Evolutionary conservation across 768 basidiomycete genomes (phyloP).

Genomic region (Boletus rufocinnamomeus): DNA sequence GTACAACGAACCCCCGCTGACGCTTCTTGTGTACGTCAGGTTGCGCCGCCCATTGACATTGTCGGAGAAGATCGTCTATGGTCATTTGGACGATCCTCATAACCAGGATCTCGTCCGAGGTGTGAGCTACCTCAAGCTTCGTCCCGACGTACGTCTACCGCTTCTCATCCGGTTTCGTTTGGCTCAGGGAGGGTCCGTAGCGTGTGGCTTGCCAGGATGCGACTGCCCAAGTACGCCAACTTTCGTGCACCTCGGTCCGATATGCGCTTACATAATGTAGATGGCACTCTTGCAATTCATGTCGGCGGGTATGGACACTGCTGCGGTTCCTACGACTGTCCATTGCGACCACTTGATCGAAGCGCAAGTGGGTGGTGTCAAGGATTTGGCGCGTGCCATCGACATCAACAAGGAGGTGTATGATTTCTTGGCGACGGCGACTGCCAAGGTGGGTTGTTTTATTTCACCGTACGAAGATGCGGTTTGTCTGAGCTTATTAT

Average conservation of each 20-base stretch:
- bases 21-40: conserved; percentile 41
- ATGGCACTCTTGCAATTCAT: conserved; percentile 99
- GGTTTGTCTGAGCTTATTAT: conserved; percentile 1
- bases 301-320: conserved; percentile 98
- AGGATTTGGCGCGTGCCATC: conserved; percentile 91
- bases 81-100: conserved; percentile 94
- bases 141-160: conserved; percentile 80
- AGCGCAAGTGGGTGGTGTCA: conserved; percentile 90
- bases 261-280: conserved; percentile 48
- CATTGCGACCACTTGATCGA: conserved; percentile 99
- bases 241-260: conserved; percentile 16
- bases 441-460: conserved; percentile 69
- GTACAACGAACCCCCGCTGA: not conserved
- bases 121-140: conserved; percentile 92
- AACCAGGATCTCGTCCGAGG: conserved; percentile 91
- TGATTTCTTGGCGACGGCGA: conserved; percentile 97
- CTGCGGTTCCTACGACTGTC: conserved; percentile 96
- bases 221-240: conserved; percentile 67
- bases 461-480: not conserved
- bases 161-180: not conserved
- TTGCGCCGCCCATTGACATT: conserved; percentile 88
- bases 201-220: conserved; percentile 92
- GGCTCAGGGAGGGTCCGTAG: conserved; percentile 38
- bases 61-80: conserved; percentile 97
- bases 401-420: conserved; percentile 98